Base-by-base conservation (phyloP, 192 early-diverging fungal species). In the Backusella mclennaniae region DNA sequence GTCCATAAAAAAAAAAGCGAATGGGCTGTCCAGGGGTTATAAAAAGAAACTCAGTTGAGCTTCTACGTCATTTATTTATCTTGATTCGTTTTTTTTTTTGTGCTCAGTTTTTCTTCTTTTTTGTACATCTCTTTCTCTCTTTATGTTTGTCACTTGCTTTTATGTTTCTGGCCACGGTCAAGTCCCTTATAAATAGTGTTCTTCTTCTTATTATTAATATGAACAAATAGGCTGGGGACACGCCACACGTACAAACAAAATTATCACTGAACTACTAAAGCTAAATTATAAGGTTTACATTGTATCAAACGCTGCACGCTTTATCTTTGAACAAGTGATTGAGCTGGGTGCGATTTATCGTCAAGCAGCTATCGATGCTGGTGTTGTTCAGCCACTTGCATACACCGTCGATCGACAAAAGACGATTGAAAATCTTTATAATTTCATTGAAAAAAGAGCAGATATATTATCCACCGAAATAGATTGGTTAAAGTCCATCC, bases 81-180 rank as follows among this genome's bases (percentile, higher is more conserved):
- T 59, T 12, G 26, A 26, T 26, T 26, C 0, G 26, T 26, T 0
- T 53, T 53, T 53, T 59, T 26, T 59, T 21, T 21, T 59, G 56
- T 26, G 8, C 9, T 36, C 33, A 9, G 31, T 26, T 36, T 35
- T 6, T 21, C 0, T 35, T 36, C 0, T 68, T 38, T 23, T 41
- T 41, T 69, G 11, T 69, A 3, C 35, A 15, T 21, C 36, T 69
- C 41, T 69, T 14, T 69, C 14, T 14, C 12, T 6, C 33, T 35
- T 35, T 35, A 76, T 77, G 31, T 87, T 83, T 59, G 82, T 82
- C 6, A 87, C 87, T 73, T 89, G 87, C 44, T 89, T 84, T 49
- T 89, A 89, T 72, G 87, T 89, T 4, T 89, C 87, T 67, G 87
- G 87, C 1, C 87, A 89, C 78, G 87, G 87, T 89, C 82, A 73